phyloP scores from a whole-genome alignment of 345 rosid genomes.

The Balakata baccata region DNA sequence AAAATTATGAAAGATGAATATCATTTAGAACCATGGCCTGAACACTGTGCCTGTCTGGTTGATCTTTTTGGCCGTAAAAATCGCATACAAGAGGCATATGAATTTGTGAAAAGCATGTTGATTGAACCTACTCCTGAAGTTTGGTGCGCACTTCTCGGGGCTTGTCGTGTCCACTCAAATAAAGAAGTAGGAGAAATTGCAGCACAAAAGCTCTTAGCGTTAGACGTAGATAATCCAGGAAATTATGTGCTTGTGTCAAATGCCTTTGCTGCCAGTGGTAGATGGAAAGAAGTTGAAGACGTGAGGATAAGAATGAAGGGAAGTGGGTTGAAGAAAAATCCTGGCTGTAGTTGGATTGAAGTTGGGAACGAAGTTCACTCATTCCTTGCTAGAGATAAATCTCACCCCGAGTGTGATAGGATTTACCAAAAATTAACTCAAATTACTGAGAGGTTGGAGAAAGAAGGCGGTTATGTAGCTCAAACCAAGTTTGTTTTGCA shows the following conservation, averaged over 20 bases:
- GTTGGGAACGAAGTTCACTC: conserved; percentile 58
- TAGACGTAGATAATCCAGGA: conserved; percentile 62
- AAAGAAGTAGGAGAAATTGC: conserved; percentile 66
- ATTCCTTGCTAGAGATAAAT: conserved; percentile 74
- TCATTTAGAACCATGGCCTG: conserved; percentile 80
- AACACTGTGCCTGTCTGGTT: conserved; percentile 75
- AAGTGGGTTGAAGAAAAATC: conserved; percentile 64
- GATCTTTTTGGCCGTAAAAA: conserved; percentile 87
- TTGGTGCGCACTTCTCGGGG: conserved; percentile 83
- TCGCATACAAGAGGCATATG: conserved; percentile 60
- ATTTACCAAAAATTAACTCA: conserved; percentile 53
- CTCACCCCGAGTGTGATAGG: conserved; percentile 57
- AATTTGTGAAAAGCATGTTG: conserved; percentile 61
- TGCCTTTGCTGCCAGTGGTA: conserved; percentile 63
- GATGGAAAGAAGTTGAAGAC: conserved; percentile 64
- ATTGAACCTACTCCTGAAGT: conserved; percentile 65
- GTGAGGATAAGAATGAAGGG: conserved; percentile 68
- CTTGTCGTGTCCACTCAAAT: conserved; percentile 72
- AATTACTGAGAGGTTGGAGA: conserved; percentile 50
- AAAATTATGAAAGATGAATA: conserved; percentile 57
- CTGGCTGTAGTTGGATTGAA: conserved; percentile 96
- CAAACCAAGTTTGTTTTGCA: conserved; percentile 64
- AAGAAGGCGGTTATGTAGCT: conserved; percentile 64
- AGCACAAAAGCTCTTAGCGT: conserved; percentile 53
- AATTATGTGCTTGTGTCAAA: conserved; percentile 78